Conservation (phyloP, 1,139 yeast genomes). For the Pichia sp. region DNA sequence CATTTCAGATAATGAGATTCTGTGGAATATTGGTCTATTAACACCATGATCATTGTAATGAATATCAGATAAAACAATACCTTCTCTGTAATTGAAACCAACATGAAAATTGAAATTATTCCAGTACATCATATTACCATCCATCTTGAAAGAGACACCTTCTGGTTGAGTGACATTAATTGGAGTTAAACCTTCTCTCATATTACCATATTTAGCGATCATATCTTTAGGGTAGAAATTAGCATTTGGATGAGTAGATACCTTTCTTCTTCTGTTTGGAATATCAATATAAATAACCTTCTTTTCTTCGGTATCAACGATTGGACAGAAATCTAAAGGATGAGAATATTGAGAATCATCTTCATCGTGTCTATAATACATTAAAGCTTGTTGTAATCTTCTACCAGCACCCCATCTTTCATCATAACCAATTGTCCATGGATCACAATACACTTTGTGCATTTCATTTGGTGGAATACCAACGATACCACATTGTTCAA, state of each 20-base stretch:
- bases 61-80: conserved; percentile 70
- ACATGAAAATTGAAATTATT: conserved; percentile 69
- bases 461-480: conserved; percentile 63
- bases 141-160: conserved; percentile 70
- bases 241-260: conserved; percentile 60
- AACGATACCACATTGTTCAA: conserved; percentile 63
- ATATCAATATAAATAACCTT: conserved; percentile 70
- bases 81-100: conserved; percentile 82
- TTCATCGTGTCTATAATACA: conserved; percentile 71
- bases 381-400: conserved; percentile 73
- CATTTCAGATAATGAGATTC: conserved; percentile 76
- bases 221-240: conserved; percentile 63
- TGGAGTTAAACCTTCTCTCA: conserved; percentile 56
- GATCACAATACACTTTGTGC: conserved; percentile 73
- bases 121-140: conserved; percentile 68
- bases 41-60: conserved; percentile 68
- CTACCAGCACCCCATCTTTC: conserved; percentile 76
- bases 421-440: conserved; percentile 81
- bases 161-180: conserved; percentile 70
- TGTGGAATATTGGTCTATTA: conserved; percentile 66
- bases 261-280: conserved; percentile 67
- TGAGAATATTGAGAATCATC: conserved; percentile 81
- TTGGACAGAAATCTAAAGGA: conserved; percentile 78
- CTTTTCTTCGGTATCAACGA: conserved; percentile 64
- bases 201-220: conserved; percentile 55